Percentiles rank a stretch among this genome's conserved stretches.
Evolutionary conservation across 805 yeast species (phyloP).

Genomic region (Cyberlindnera xylosilytica): DNA sequence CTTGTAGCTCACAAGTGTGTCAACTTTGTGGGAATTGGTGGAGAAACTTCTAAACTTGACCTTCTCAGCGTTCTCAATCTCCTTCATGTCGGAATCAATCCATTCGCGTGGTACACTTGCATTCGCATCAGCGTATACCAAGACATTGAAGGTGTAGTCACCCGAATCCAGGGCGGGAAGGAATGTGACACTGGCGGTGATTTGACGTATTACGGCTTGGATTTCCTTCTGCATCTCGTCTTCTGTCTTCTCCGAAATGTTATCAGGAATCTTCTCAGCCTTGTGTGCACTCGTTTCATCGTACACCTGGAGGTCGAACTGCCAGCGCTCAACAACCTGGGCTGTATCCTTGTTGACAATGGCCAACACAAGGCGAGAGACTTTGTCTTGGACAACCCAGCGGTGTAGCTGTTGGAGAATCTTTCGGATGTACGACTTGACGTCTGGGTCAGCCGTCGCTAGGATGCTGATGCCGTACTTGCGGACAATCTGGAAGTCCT

Average conservation of each 20-base stretch:
- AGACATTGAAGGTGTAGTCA: slow-evolving; percentile 73
- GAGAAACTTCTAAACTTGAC: slow-evolving; percentile 68
- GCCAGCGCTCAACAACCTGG: slow-evolving; percentile 82
- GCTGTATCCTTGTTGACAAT: slow-evolving; percentile 66
- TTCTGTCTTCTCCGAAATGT: slow-evolving; percentile 19
- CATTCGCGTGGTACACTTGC: slow-evolving; percentile 75
- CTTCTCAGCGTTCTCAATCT: slow-evolving; percentile 55
- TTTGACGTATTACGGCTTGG: slow-evolving; percentile 83
- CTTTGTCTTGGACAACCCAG: slow-evolving; percentile 72
- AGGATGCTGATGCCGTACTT: slow-evolving; percentile 79
- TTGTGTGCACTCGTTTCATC: slow-evolving; percentile 18
- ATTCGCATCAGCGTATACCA: slow-evolving; percentile 74
- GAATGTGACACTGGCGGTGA: slow-evolving; percentile 83
- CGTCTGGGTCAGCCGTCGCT: slow-evolving; percentile 71
- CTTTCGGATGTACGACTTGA: slow-evolving; percentile 60
- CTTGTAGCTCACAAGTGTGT: slow-evolving; percentile 58
- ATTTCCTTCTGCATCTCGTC: slow-evolving; percentile 68
- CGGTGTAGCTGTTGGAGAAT: slow-evolving; percentile 66
- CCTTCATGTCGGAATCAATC: slow-evolving; percentile 71
- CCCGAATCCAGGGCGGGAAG: slow-evolving; percentile 69
- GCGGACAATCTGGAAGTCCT: slow-evolving; percentile 72
- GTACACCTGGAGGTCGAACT: slow-evolving; percentile 53
- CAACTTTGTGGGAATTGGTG: slow-evolving; percentile 67
- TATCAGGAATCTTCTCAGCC: slow-evolving; percentile 4
- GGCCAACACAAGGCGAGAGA: slow-evolving; percentile 67